phyloP scores from a whole-genome alignment of 108 stramenopile species.

The Skeletonema marinoi region DNA sequence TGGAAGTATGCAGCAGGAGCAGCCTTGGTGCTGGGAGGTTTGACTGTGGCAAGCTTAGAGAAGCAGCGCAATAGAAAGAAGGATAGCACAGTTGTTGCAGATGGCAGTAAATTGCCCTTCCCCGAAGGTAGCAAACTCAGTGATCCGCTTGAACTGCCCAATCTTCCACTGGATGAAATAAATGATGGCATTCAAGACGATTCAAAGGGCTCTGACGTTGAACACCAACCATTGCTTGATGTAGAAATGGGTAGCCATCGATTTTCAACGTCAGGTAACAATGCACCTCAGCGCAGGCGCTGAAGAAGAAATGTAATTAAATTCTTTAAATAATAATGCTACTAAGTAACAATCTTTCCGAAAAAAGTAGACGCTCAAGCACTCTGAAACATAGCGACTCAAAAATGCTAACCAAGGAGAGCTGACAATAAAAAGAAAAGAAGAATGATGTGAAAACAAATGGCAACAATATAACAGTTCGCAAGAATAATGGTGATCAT shows the following conservation, averaged over 20 bases:
- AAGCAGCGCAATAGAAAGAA: conserved; percentile 60
- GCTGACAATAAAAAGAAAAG: no score
- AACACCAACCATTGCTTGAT: background rate
- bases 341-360: background rate
- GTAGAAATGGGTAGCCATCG: background rate
- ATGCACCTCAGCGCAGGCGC: background rate
- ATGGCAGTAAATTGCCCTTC: background rate
- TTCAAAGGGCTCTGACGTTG: background rate
- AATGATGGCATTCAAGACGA: background rate
- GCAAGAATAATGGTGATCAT: no score
- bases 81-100: background rate
- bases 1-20: conserved; percentile 90
- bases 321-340: background rate
- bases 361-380: no score
- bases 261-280: background rate
- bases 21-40: conserved; percentile 88
- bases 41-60: conserved; percentile 66
- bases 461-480: no score
- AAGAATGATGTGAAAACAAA: no score
- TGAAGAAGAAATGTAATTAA: background rate
- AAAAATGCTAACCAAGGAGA: no score
- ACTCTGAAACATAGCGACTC: no score
- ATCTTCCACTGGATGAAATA: background rate
- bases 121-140: background rate
- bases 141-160: background rate